Percentiles rank a stretch among this genome's conserved stretches.
phyloP scores from a whole-genome alignment of 768 basidiomycete species.

The Hirschioporus abietinus region DNA sequence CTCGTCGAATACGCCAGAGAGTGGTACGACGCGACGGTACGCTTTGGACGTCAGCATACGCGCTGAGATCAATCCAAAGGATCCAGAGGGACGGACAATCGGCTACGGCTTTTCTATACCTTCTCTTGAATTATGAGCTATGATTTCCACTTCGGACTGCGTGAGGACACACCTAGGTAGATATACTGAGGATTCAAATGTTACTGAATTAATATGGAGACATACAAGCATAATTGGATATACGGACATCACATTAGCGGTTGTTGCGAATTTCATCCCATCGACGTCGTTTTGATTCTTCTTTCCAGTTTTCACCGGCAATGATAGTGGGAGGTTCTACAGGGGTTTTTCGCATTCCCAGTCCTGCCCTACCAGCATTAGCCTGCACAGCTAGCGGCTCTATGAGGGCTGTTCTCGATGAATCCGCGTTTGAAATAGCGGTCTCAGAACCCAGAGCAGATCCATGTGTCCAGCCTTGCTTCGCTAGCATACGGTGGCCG shows the following conservation, averaged over 20 bases:
- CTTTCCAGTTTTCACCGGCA: not conserved
- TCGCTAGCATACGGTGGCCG: constrained; percentile 62
- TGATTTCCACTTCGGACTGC: not conserved
- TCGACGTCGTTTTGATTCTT: not conserved
- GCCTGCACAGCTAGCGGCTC: constrained; percentile 35
- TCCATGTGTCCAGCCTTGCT: constrained; percentile 77
- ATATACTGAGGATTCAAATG: not conserved
- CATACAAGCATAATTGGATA: not conserved
- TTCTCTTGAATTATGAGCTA: constrained; percentile 7
- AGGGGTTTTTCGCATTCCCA: constrained; percentile 37
- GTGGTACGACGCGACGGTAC: constrained; percentile 10
- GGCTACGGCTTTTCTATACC: constrained; percentile 13
- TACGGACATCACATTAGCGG: not conserved
- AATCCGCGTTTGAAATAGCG: not conserved
- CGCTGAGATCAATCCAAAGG: constrained; percentile 12
- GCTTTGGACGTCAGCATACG: constrained; percentile 12
- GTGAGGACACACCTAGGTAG: not conserved
- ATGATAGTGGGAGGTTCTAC: not conserved
- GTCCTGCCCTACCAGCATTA: constrained; percentile 43
- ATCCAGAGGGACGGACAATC: constrained; percentile 12
- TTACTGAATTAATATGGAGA: not conserved
- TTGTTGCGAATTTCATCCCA: not conserved
- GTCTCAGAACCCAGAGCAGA: constrained; percentile 31
- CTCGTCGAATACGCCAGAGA: constrained; percentile 10
- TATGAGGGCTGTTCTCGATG: constrained; percentile 27